Percentiles rank a stretch among this genome's conserved stretches.
Conservation (phyloP, 31 red algal species). For the Porphyra umbilicalis region DNA sequence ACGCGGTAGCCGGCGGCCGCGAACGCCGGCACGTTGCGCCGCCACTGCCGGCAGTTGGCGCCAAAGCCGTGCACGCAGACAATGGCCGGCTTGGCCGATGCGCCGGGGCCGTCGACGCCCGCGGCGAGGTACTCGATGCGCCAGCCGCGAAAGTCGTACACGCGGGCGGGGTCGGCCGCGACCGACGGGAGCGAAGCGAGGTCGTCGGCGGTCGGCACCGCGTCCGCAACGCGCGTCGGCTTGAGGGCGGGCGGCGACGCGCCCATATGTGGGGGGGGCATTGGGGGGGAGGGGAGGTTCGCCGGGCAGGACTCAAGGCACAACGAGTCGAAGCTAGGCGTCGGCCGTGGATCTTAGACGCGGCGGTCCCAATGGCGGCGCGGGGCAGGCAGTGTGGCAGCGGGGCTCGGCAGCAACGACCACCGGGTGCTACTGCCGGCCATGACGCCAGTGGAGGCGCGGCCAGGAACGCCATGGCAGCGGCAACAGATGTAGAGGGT, state of each 20-base stretch:
- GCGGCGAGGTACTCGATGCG: slow-evolving; percentile 29
- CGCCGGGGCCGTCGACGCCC: background rate
- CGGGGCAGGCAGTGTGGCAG: too few species aligned
- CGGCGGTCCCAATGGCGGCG: too few species aligned
- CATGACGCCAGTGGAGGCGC: too few species aligned
- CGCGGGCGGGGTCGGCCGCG: background rate
- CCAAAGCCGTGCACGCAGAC: slow-evolving; percentile 95
- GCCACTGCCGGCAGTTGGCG: slow-evolving; percentile 75
- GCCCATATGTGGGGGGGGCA: too few species aligned
- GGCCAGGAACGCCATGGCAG: too few species aligned
- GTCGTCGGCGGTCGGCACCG: background rate
- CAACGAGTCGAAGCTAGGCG: too few species aligned
- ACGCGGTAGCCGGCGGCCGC: slow-evolving; percentile 36
- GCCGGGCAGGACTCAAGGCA: too few species aligned
- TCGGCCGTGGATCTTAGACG: too few species aligned
- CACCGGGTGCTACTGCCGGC: too few species aligned
- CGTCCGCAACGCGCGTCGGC: background rate
- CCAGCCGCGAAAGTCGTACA: background rate
- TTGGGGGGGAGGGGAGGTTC: too few species aligned
- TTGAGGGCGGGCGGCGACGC: background rate
- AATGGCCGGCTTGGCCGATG: slow-evolving; percentile 16
- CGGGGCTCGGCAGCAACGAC: too few species aligned
- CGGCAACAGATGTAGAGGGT: too few species aligned
- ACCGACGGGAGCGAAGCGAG: background rate
- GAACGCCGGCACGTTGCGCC: slow-evolving; percentile 39